These are phyloP conservation scores for Penicillium sp. DNA, from an alignment of 2,329 filamentous ascomycete genomes.

Conservation along the genomic window DNA sequence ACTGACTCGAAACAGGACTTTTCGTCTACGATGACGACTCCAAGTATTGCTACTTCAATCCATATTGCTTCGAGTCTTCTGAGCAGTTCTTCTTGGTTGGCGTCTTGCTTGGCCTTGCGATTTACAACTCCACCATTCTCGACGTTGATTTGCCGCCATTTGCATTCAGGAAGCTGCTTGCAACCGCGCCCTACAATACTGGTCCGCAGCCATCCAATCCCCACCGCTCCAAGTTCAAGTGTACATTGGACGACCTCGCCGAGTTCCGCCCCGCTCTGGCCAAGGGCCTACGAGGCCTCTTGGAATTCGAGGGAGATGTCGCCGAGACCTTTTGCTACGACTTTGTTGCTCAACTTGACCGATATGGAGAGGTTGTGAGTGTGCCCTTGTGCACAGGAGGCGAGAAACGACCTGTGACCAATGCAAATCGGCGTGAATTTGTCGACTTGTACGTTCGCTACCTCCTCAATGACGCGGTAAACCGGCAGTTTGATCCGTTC, in stretches of 20 bases:
- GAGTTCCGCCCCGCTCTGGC: slow-evolving; percentile 79
- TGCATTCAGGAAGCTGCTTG: slow-evolving; percentile 82
- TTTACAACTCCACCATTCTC: slow-evolving; percentile 92
- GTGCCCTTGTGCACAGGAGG: slow-evolving; percentile 75
- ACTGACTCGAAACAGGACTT: slow-evolving; percentile 60
- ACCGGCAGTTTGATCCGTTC: slow-evolving; percentile 88
- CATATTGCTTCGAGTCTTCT: slow-evolving; percentile 83
- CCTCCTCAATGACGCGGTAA: slow-evolving; percentile 74
- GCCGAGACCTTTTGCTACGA: slow-evolving; percentile 77
- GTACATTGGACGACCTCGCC: slow-evolving; percentile 77
- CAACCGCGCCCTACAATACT: slow-evolving; percentile 67
- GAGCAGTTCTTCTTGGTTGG: slow-evolving; percentile 92
- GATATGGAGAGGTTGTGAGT: slow-evolving; percentile 68
- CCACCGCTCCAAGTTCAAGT: slow-evolving; percentile 61
- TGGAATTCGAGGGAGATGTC: slow-evolving; percentile 84
- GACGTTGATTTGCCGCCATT: slow-evolving; percentile 87
- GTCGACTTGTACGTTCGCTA: slow-evolving; percentile 82
- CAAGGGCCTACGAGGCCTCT: slow-evolving; percentile 69
- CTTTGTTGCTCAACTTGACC: slow-evolving; percentile 75
- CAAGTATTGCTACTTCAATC: slow-evolving; percentile 89
- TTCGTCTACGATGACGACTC: slow-evolving; percentile 93
- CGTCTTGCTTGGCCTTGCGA: slow-evolving; percentile 82
- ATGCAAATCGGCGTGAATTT: slow-evolving; percentile 78
- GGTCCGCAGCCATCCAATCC: slow-evolving; percentile 59
- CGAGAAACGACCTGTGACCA: slow-evolving; percentile 76